Conservation (phyloP, 73 alveolate species). For the Blepharisma stoltei region DNA sequence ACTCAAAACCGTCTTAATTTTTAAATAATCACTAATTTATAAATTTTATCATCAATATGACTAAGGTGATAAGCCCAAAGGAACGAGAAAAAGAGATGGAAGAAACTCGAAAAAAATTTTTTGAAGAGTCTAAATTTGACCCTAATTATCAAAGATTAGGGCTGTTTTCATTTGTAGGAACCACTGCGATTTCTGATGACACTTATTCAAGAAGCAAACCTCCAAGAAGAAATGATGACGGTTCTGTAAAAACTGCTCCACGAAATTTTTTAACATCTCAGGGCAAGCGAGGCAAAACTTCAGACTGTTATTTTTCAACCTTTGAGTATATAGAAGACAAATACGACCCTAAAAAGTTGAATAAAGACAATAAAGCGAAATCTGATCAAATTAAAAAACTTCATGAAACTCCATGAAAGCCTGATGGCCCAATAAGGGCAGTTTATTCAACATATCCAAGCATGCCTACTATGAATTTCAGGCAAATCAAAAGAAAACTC, state of each 20-base stretch:
- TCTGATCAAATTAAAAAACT: neutral
- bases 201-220: slow-evolving; percentile 3
- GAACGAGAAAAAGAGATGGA: slow-evolving; percentile 16
- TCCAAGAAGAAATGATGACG: neutral
- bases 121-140: slow-evolving; percentile 22
- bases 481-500: neutral
- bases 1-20: too few species aligned
- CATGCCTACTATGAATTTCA: neutral
- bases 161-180: slow-evolving; percentile 16
- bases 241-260: slow-evolving; percentile 3
- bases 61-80: neutral
- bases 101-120: neutral
- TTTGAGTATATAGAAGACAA: neutral
- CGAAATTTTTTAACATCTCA: neutral
- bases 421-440: neutral
- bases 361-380: neutral
- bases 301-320: slow-evolving; percentile 1
- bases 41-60: neutral
- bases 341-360: neutral
- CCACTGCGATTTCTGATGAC: slow-evolving; percentile 2
- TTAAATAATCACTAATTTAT: too few species aligned
- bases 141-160: slow-evolving; percentile 10
- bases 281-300: neutral
- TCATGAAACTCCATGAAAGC: neutral
- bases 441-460: neutral